phyloP scores from a whole-genome alignment of 164 flowering plant genomes.

The Platanus orientalis region DNA sequence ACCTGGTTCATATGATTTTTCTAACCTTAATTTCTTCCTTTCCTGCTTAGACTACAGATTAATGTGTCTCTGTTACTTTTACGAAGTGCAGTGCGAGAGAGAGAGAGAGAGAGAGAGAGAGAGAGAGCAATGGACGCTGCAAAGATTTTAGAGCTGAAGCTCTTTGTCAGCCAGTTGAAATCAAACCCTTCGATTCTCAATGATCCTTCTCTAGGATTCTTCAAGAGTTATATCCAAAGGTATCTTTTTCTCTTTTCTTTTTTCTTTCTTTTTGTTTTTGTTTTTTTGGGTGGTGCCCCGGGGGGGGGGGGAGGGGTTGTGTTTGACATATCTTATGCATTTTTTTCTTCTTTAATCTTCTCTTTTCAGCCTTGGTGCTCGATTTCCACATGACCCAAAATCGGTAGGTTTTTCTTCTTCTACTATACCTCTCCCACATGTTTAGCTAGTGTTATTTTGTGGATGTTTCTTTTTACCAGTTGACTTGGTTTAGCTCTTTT shows the following conservation, averaged over 20 bases:
- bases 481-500: not conserved
- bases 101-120: not conserved
- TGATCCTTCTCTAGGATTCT: slow-evolving; percentile 51
- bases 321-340: not conserved
- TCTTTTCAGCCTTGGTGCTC: slow-evolving; percentile 44
- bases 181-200: slow-evolving; percentile 53
- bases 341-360: not conserved
- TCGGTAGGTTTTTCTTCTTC: slow-evolving; percentile 22
- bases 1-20: no score
- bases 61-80: no score
- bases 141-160: slow-evolving; percentile 38
- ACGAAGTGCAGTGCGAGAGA: no score
- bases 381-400: slow-evolving; percentile 31
- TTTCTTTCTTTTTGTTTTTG: not conserved
- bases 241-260: slow-evolving; percentile 5
- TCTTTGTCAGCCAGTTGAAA: slow-evolving; percentile 43
- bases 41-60: no score
- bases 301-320: no score
- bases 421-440: no score
- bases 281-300: no score
- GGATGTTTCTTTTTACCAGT: not conserved
- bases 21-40: no score
- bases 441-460: not conserved
- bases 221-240: slow-evolving; percentile 59
- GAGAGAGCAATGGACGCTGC: slow-evolving; percentile 26